These are phyloP conservation scores for Colletotrichum limetticola DNA, from an alignment of 2,329 filamentous ascomycete genomes.

Conservation along the genomic window DNA sequence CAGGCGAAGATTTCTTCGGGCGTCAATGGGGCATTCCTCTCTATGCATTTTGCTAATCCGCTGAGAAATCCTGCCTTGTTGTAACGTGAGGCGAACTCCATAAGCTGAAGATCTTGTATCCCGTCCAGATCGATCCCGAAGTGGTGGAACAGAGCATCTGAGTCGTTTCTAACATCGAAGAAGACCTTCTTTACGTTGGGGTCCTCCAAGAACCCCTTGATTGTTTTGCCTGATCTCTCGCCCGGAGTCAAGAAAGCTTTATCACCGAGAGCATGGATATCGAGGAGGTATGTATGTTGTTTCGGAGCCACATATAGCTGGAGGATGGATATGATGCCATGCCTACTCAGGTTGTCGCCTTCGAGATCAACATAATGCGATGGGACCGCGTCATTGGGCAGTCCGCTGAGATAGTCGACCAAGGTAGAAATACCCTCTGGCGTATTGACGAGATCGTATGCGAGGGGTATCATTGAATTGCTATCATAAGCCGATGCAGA, in stretches of 20 bases:
- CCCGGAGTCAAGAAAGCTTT: conserved; percentile 42
- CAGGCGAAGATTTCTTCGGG: conserved; percentile 39
- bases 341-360: conserved; percentile 53
- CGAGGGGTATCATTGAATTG: no score
- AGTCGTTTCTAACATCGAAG: conserved; percentile 69
- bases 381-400: conserved; percentile 36
- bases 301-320: conserved; percentile 47
- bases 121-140: conserved; percentile 55
- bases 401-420: conserved; percentile 38
- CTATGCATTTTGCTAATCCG: conserved; percentile 45
- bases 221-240: conserved; percentile 7
- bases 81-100: conserved; percentile 57
- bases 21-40: conserved; percentile 38
- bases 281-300: conserved; percentile 53
- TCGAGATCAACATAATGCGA: conserved; percentile 61
- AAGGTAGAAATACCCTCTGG: conserved; percentile 25
- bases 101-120: conserved; percentile 65
- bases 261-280: conserved; percentile 50
- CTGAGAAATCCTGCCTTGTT: conserved; percentile 31
- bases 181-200: conserved; percentile 58
- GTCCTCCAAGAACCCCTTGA: conserved; percentile 58
- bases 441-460: conserved; percentile 29
- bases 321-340: conserved; percentile 58
- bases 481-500: no score
- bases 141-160: conserved; percentile 62